phyloP scores from a whole-genome alignment of 345 rosid genomes.

The Nasturtium officinale region DNA sequence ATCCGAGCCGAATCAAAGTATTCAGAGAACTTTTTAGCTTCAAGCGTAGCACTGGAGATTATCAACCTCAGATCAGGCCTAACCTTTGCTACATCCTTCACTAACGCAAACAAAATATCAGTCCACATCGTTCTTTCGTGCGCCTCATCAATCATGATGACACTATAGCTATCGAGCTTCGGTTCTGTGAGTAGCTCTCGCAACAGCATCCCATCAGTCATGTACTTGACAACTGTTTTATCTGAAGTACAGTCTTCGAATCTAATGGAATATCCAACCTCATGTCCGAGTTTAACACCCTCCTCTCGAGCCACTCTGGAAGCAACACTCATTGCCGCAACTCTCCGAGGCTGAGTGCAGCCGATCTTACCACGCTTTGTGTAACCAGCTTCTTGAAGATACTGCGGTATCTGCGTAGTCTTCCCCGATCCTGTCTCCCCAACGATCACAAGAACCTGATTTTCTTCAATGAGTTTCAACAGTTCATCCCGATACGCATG shows the following conservation, averaged over 20 bases:
- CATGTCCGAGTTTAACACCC: constrained; percentile 91
- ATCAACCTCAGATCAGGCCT: constrained; percentile 81
- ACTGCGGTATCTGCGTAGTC: constrained; percentile 94
- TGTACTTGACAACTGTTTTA: constrained; percentile 79
- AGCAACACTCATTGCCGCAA: constrained; percentile 97
- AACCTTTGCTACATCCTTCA: constrained; percentile 72
- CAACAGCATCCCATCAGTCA: constrained; percentile 97
- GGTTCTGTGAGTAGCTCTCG: constrained; percentile 90
- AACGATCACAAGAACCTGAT: constrained; percentile 89
- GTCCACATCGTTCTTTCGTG: constrained; percentile 96
- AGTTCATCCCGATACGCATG: constrained; percentile 69
- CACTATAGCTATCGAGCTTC: constrained; percentile 79
- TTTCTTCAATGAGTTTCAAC: constrained; percentile 62
- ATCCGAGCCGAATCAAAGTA: constrained; percentile 87
- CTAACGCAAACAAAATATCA: constrained; percentile 53
- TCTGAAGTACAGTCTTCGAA: constrained; percentile 96
- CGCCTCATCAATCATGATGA: constrained; percentile 91
- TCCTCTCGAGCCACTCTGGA: constrained; percentile 89
- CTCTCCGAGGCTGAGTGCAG: constrained; percentile 93
- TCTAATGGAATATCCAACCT: constrained; percentile 94
- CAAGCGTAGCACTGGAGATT: constrained; percentile 92
- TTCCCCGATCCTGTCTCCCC: constrained; percentile 98
- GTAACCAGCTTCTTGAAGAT: constrained; percentile 86
- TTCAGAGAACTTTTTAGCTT: constrained; percentile 93
- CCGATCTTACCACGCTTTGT: constrained; percentile 84